Conservation (phyloP, 164 flowering plant species). For the Vitis amurensis region DNA sequence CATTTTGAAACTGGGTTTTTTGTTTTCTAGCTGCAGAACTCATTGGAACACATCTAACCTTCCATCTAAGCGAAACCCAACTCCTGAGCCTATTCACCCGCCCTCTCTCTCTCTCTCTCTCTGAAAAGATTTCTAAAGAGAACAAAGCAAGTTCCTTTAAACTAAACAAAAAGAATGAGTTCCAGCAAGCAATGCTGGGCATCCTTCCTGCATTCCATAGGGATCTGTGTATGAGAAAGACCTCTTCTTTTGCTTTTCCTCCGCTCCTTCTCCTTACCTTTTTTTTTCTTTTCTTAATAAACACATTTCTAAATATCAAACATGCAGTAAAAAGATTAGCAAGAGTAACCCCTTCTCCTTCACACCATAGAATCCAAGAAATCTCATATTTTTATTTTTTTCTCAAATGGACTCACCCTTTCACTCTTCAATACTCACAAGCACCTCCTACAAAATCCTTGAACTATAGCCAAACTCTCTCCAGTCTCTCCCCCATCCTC, state of each 20-base stretch:
- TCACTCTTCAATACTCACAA: too few relatives aligned
- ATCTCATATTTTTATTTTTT: background rate
- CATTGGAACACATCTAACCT: slow-evolving; percentile 30
- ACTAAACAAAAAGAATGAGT: slow-evolving; percentile 58
- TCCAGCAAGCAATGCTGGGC: slow-evolving; percentile 45
- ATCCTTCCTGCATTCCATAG: slow-evolving; percentile 48
- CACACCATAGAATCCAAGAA: background rate
- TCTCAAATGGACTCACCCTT: too few relatives aligned
- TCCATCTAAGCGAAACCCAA: slow-evolving; percentile 23
- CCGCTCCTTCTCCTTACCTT: slow-evolving; percentile 17
- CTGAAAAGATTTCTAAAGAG: slow-evolving; percentile 34
- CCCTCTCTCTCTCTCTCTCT: slow-evolving; percentile 21
- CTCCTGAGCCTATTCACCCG: slow-evolving; percentile 22
- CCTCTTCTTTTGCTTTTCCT: slow-evolving; percentile 42
- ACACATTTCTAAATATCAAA: background rate
- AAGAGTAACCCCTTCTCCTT: background rate
- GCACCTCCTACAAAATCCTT: too few relatives aligned
- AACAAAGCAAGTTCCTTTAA: slow-evolving; percentile 49
- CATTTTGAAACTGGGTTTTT: slow-evolving; percentile 21
- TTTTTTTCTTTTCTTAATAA: slow-evolving; percentile 6
- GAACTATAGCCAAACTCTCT: background rate
- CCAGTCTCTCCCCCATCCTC: background rate
- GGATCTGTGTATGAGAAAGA: slow-evolving; percentile 66
- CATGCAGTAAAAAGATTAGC: background rate
- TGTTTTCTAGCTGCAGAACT: slow-evolving; percentile 36